A percentile compares a stretch with the other conserved stretches of the same genome.
Conservation (phyloP, 495 filamentous ascomycete genomes). For the Xylaria longipes region DNA sequence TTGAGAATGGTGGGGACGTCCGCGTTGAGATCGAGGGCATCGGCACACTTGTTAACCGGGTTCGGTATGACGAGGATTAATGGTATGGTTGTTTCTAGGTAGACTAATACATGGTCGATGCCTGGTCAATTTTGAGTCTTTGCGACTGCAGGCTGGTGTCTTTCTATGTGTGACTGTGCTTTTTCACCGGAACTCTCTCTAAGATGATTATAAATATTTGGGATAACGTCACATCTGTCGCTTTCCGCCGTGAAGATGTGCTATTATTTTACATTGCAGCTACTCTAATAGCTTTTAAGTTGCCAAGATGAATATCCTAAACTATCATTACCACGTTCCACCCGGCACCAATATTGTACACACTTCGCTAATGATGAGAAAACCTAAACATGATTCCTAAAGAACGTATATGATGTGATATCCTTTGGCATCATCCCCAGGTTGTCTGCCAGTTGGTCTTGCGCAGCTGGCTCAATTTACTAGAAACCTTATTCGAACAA, state of each 20-base stretch:
- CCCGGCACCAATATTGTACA: background rate
- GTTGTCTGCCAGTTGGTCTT: background rate
- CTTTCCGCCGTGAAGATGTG: background rate
- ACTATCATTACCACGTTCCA: background rate
- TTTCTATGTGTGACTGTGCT: background rate
- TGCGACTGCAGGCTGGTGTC: background rate
- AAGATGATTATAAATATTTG: background rate
- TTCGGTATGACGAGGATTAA: slow-evolving; percentile 31
- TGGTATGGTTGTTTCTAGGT: background rate
- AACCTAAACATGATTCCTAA: background rate
- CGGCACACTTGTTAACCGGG: slow-evolving; percentile 34
- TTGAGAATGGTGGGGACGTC: slow-evolving; percentile 43
- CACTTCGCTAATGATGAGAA: background rate
- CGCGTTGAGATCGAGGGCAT: slow-evolving; percentile 40
- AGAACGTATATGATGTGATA: background rate
- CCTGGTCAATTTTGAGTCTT: background rate
- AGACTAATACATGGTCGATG: background rate
- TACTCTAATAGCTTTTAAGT: background rate
- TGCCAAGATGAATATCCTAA: background rate
- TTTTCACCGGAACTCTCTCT: background rate
- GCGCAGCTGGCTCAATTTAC: background rate
- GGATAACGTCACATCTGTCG: background rate
- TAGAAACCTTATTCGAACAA: background rate
- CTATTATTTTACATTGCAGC: background rate
- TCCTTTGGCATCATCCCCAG: background rate